Base-by-base conservation (phyloP, 306 rosid species). In the Myrica gale region DNA sequence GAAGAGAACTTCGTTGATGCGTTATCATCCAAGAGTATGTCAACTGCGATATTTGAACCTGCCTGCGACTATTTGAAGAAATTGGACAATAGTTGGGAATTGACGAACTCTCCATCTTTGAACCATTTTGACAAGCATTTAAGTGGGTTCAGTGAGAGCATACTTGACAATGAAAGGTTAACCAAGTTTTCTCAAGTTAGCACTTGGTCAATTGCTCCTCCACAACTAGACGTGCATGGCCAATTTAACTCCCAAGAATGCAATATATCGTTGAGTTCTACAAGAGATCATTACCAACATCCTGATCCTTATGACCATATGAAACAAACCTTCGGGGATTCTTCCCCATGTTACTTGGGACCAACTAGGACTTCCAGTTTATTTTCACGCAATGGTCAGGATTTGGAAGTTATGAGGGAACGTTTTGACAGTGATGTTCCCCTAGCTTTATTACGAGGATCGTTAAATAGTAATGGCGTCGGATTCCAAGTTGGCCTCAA, bases 181-280 rank as follows among this genome's bases (percentile, higher is more conserved):
- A 81, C 84, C 67, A 93, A 88, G 82, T 65, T 91, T 76, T 91
- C 96, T 82, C 89, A 89, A 43, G 92, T 93, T 0, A 86, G 87
- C 90, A 91, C 88, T 43, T 93, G 97, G 97, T 91, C 97, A 41
- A 91, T 93, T 77, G 96, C 98, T 32, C 89, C 96, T 6, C 98
- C 98, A 3, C 83, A 85, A 68, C 91, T 88, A 1, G 83, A 90
- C 53, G 79, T 75, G 58, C 68, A 76, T 13, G 73, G 81, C 69
- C 88, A 78, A 56, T 88, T 87, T 79, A 86, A 79, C 68, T 83
- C 87, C 46, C 88, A 81, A 82, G 55, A 82, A 17, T 65, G 43
- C 62, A 82, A 77, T 23, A 69, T 79, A 55, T 68, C 84, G 70
- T 68, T 85, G 84, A 83, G 52, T 74, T 73, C 82, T 7, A 71